Percentiles rank a stretch among this genome's conserved stretches.
Evolutionary conservation across 225 moss, liverwort and hornwort genomes (phyloP).

Genomic region (Thuidium tamariscinum): DNA sequence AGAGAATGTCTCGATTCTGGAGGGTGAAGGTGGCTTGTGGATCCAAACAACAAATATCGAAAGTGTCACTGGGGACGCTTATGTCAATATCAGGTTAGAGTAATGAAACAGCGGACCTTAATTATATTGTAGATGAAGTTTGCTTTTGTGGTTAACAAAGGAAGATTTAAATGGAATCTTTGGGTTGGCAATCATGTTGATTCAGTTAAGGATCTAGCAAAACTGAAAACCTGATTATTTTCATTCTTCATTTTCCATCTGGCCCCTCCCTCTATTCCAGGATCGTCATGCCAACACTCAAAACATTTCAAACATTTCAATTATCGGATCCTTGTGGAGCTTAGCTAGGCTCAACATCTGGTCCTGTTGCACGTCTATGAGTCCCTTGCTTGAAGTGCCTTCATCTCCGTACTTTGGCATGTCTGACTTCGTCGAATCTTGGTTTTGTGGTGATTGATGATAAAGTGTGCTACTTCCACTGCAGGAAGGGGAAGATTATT

Average conservation of each 20-base stretch:
- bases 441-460: neutral
- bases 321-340: neutral
- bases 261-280: neutral
- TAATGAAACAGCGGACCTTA: neutral
- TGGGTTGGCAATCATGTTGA: neutral
- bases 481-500: slow-evolving; percentile 95
- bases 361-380: neutral
- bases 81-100: slow-evolving; percentile 74
- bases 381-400: neutral
- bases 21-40: slow-evolving; percentile 88
- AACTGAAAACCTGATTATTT: neutral
- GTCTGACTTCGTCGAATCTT: neutral
- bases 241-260: neutral
- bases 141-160: neutral
- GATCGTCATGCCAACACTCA: neutral
- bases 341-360: neutral
- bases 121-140: neutral
- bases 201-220: neutral
- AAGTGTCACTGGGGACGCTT: slow-evolving; percentile 85
- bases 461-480: neutral
- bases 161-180: neutral
- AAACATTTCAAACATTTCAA: neutral
- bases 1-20: slow-evolving; percentile 48
- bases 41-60: slow-evolving; percentile 66
- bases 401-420: neutral